A percentile compares a stretch with the other conserved stretches of the same genome.
These are phyloP conservation scores for Neurospora africana DNA, from an alignment of 495 filamentous ascomycete species.

Conservation along the genomic window DNA sequence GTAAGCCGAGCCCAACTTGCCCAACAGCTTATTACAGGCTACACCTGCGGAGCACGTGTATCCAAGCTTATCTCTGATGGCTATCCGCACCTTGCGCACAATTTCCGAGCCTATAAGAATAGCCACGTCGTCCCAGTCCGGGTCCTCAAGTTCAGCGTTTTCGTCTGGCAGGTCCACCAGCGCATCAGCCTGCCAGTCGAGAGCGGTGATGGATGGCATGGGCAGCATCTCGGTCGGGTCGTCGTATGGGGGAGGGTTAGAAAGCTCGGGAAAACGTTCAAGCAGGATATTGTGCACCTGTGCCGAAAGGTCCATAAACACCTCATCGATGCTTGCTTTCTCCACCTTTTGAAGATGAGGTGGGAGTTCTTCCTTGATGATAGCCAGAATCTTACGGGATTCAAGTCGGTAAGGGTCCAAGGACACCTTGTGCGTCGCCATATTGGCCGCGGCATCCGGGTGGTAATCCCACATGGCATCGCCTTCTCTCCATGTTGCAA, in stretches of 20 bases:
- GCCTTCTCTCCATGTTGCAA: constrained; percentile 90
- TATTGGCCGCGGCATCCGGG: constrained; percentile 61
- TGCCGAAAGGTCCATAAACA: constrained; percentile 82
- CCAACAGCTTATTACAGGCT: constrained; percentile 86
- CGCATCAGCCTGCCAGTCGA: constrained; percentile 75
- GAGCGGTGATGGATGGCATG: constrained; percentile 57
- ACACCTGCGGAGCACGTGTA: constrained; percentile 91
- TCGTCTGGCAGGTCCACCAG: constrained; percentile 64
- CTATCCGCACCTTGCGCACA: constrained; percentile 59
- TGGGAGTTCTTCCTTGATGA: constrained; percentile 67
- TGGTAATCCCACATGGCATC: constrained; percentile 86
- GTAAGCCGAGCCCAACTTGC: constrained; percentile 80
- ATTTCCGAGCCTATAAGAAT: constrained; percentile 82
- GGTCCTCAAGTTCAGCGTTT: constrained; percentile 67
- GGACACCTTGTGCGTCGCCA: constrained; percentile 83
- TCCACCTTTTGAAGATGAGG: constrained; percentile 60
- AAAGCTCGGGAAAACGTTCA: constrained; percentile 67
- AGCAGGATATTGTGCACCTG: constrained; percentile 69
- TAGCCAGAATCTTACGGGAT: constrained; percentile 67
- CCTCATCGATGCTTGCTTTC: constrained; percentile 85
- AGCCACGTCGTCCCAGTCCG: constrained; percentile 93
- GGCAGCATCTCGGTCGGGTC: constrained; percentile 65
- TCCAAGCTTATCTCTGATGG: constrained; percentile 40
- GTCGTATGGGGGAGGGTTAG: constrained; percentile 50
- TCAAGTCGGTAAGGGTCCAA: constrained; percentile 86